phyloP scores from a whole-genome alignment of 2,329 filamentous ascomycete genomes.

The Aspergillus sp. region DNA sequence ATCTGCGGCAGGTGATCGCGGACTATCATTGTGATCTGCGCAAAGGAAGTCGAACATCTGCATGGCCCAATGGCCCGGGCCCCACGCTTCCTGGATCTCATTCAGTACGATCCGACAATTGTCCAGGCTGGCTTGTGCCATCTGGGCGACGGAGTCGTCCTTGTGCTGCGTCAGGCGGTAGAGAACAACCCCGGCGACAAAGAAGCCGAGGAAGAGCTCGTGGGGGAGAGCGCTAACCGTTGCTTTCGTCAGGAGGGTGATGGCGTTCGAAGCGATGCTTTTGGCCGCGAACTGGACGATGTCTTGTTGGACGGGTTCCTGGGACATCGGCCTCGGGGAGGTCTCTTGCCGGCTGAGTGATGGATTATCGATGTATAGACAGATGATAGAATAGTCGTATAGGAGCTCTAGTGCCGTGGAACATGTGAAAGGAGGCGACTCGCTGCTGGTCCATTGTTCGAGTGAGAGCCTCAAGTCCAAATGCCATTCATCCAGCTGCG shows the following conservation, averaged over 20 bases:
- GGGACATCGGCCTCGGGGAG: background rate
- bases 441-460: background rate
- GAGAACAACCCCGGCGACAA: constrained; percentile 1
- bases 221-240: background rate
- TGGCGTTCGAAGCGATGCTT: background rate
- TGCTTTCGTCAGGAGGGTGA: constrained; percentile 1
- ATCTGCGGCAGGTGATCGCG: too few species aligned
- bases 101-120: constrained; percentile 1
- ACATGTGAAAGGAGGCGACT: background rate
- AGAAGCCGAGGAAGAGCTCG: constrained; percentile 1
- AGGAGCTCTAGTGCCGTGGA: background rate
- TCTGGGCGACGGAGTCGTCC: background rate
- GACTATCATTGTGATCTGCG: too few species aligned
- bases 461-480: background rate
- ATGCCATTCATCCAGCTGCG: background rate
- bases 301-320: background rate
- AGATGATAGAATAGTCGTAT: background rate
- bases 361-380: background rate
- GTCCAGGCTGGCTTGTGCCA: background rate
- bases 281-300: background rate
- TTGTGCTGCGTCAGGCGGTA: background rate
- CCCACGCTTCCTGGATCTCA: background rate
- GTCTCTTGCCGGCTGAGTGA: background rate
- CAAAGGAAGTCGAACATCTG: background rate
- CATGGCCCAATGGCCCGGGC: background rate